Evolutionary conservation across 257 asterid species (phyloP).

Genomic region (Agastache rugosa): DNA sequence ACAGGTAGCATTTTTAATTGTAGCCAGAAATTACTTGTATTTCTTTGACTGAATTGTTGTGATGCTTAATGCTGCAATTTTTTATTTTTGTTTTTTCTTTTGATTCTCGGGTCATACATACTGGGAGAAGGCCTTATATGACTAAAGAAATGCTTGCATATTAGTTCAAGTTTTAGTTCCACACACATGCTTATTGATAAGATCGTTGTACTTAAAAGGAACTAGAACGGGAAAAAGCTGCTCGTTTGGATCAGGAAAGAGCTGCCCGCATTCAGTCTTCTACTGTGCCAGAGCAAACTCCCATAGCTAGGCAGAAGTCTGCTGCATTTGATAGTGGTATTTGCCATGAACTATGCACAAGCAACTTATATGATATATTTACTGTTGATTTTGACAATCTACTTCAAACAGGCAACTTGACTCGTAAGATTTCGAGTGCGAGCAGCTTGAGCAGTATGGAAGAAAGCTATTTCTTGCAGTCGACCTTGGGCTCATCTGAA

Average conservation of each 20-base stretch:
- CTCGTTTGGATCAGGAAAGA: conserved; percentile 89
- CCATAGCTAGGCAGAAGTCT: conserved; percentile 64
- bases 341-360: conserved; percentile 20
- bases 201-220: conserved; percentile 54
- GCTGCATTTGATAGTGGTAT: conserved; percentile 80
- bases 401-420: conserved; percentile 68
- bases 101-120: neutral
- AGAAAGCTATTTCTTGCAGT: conserved; percentile 91
- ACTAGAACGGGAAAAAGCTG: conserved; percentile 82
- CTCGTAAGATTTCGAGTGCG: conserved; percentile 81
- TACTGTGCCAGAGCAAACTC: conserved; percentile 62
- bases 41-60: neutral
- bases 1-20: conserved; percentile 59
- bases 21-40: conserved; percentile 10
- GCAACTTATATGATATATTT: conserved; percentile 8
- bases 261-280: conserved; percentile 63
- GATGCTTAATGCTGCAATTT: conserved; percentile 13
- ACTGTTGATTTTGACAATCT: conserved; percentile 34
- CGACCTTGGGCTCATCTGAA: conserved; percentile 87
- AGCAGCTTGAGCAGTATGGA: conserved; percentile 97
- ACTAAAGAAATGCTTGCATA: conserved; percentile 5
- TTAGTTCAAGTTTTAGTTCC: neutral
- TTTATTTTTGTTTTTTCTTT: neutral
- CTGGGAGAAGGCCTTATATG: conserved; percentile 3
- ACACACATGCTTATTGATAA: conserved; percentile 17